Conservation (phyloP, 345 rosid species). For the Theobroma cacao region DNA sequence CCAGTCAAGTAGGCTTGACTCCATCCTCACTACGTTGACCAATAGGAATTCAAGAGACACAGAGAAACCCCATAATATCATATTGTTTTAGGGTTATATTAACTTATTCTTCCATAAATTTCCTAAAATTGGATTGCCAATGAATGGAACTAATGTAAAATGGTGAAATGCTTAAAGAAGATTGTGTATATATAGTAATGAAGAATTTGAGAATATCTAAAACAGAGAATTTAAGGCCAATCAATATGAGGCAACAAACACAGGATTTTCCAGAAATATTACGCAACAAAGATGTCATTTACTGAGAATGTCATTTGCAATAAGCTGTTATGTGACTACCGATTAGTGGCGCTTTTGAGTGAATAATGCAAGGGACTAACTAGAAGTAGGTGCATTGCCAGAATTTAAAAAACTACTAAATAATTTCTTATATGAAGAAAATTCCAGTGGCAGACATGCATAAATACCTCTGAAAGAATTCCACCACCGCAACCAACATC, state of each 20-base stretch:
- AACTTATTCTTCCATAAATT: neutral
- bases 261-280: too few relatives aligned
- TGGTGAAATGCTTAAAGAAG: neutral
- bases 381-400: neutral
- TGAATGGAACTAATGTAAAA: neutral
- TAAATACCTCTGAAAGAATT: constrained; percentile 81
- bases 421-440: neutral
- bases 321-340: neutral
- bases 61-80: neutral
- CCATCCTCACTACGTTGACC: neutral
- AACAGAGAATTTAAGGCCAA: neutral
- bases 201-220: neutral
- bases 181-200: neutral
- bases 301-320: neutral
- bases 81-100: neutral
- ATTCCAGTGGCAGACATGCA: neutral
- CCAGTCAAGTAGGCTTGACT: neutral
- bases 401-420: too few relatives aligned
- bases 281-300: neutral
- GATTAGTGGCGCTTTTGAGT: neutral
- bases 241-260: neutral
- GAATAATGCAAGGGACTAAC: neutral
- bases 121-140: neutral
- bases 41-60: neutral
- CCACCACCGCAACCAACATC: constrained; percentile 99